Conservation (phyloP, 2,329 filamentous ascomycete species). For the Trichoderma lentiforme region DNA sequence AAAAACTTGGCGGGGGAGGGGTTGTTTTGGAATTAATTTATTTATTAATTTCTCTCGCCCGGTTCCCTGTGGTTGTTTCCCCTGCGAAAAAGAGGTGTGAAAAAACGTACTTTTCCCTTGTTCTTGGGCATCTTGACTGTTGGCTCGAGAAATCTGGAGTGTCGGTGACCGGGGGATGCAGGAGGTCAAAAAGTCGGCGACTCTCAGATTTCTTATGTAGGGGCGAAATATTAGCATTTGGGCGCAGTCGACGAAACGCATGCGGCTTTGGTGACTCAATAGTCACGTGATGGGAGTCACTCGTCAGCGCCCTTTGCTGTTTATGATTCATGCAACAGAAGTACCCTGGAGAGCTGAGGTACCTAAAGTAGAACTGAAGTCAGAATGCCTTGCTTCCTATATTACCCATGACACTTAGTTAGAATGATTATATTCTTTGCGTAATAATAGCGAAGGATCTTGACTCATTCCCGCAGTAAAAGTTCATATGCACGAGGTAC, state of each 20-base stretch:
- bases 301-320: neutral
- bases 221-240: slow-evolving; percentile 6
- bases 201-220: slow-evolving; percentile 8
- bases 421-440: neutral
- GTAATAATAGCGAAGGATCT: neutral
- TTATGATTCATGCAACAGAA: neutral
- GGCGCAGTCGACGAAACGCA: neutral
- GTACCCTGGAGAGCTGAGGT: neutral
- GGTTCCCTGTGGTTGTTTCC: neutral
- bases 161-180: slow-evolving; percentile 11
- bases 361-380: neutral
- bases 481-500: neutral
- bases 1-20: slow-evolving; percentile 14
- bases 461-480: neutral
- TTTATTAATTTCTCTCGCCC: neutral
- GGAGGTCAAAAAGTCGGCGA: neutral
- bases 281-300: slow-evolving; percentile 7
- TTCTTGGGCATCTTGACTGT: slow-evolving; percentile 84
- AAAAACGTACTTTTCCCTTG: slow-evolving; percentile 83
- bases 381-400: neutral
- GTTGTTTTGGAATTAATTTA: neutral
- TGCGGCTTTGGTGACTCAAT: slow-evolving; percentile 4
- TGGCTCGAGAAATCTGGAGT: slow-evolving; percentile 15
- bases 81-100: neutral
- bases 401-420: neutral